Evolutionary conservation across 2,329 filamentous ascomycete genomes (phyloP).

Genomic region (Coleophoma eucalyptorum): DNA sequence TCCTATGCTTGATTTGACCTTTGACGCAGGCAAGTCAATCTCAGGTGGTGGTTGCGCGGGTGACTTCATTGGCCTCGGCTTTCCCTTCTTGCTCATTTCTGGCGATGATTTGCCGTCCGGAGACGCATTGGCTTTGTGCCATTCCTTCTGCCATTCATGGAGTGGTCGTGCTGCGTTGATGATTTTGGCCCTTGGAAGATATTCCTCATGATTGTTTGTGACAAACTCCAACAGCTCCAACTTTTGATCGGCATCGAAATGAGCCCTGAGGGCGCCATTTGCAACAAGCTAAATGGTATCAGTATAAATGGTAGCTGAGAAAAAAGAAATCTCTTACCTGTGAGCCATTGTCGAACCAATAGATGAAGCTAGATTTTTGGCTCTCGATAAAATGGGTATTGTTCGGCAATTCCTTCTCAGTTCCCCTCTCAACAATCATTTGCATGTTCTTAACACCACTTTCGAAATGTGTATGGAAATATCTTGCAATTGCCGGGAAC

Average conservation of each 20-base stretch:
- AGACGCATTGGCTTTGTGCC: constrained; percentile 53
- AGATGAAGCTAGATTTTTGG: constrained; percentile 73
- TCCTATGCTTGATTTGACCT: constrained; percentile 51
- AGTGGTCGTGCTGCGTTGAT: constrained; percentile 58
- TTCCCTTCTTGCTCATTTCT: constrained; percentile 64
- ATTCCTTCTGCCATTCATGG: constrained; percentile 64
- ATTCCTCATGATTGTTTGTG: constrained; percentile 76
- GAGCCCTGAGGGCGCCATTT: constrained; percentile 70
- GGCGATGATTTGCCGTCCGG: constrained; percentile 54
- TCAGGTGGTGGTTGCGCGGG: constrained; percentile 56
- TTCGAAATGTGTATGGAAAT: constrained; percentile 85
- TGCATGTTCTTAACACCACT: constrained; percentile 85
- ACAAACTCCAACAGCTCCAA: constrained; percentile 84
- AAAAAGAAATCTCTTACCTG: constrained; percentile 53
- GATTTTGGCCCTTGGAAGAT: constrained; percentile 65
- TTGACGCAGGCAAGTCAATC: constrained; percentile 55
- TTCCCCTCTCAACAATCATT: constrained; percentile 71
- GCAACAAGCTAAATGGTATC: constrained; percentile 59
- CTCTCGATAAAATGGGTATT: constrained; percentile 74
- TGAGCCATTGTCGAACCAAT: constrained; percentile 81
- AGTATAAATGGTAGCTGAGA: not conserved
- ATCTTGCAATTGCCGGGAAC: constrained; percentile 76
- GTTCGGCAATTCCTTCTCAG: constrained; percentile 52
- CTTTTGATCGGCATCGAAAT: constrained; percentile 75
- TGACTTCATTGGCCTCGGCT: constrained; percentile 54